Percentiles rank a stretch among this genome's conserved stretches.
Conservation (phyloP, 2,329 filamentous ascomycete genomes). For the Exophiala calicioides region DNA sequence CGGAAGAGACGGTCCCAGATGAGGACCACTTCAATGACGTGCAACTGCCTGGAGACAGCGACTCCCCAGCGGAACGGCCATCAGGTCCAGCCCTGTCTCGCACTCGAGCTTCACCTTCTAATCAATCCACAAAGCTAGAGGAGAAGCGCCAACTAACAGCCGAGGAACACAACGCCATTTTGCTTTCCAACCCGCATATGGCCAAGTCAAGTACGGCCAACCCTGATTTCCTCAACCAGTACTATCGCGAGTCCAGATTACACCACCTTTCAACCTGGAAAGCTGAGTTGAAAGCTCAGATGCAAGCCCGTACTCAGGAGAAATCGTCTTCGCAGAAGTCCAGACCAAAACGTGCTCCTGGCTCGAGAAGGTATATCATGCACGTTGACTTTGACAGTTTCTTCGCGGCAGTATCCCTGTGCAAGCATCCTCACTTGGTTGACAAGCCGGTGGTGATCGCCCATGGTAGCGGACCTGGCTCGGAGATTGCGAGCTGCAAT, state of each 20-base stretch:
- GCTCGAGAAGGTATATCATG: slow-evolving; percentile 76
- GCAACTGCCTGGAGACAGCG: too few species aligned
- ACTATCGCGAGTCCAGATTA: slow-evolving; percentile 89
- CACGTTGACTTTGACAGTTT: slow-evolving; percentile 99
- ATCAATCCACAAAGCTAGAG: slow-evolving; percentile 7
- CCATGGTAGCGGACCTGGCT: slow-evolving; percentile 79
- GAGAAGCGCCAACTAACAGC: slow-evolving; percentile 66
- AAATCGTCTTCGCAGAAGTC: slow-evolving; percentile 54
- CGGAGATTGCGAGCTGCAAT: slow-evolving; percentile 97
- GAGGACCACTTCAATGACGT: too few species aligned
- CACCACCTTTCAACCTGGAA: slow-evolving; percentile 98
- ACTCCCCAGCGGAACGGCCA: too few species aligned
- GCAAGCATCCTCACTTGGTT: slow-evolving; percentile 70
- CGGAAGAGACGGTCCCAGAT: too few species aligned
- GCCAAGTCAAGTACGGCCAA: slow-evolving; percentile 89
- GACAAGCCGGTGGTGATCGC: slow-evolving; percentile 86
- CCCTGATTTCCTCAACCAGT: slow-evolving; percentile 90
- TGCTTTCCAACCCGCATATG: slow-evolving; percentile 81
- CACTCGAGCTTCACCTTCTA: neutral
- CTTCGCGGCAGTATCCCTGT: slow-evolving; percentile 89
- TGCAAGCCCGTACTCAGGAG: slow-evolving; percentile 77
- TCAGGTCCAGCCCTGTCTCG: neutral
- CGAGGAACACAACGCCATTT: slow-evolving; percentile 85
- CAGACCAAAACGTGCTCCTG: slow-evolving; percentile 58
- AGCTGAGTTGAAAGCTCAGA: slow-evolving; percentile 82